Conservation (phyloP, 73 alveolate species). For the Stentor coeruleus region DNA sequence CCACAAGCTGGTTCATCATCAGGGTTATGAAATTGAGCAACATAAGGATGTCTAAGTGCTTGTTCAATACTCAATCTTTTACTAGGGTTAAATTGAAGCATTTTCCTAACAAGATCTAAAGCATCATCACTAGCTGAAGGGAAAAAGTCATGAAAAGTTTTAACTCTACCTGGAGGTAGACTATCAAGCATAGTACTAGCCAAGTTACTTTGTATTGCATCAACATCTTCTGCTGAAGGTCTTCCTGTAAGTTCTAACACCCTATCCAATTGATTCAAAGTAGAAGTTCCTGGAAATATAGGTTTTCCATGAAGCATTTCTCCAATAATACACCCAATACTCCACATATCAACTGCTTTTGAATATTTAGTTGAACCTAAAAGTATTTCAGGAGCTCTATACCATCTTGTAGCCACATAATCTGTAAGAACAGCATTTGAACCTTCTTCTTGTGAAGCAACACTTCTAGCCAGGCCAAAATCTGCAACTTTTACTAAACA, state of each 20-base stretch:
- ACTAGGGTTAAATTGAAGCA: slow-evolving; percentile 39
- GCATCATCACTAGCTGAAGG: neutral
- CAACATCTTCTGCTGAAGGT: slow-evolving; percentile 67
- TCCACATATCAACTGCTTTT: slow-evolving; percentile 92
- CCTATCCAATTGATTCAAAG: slow-evolving; percentile 66
- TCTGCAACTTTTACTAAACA: slow-evolving; percentile 83
- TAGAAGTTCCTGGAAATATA: slow-evolving; percentile 78
- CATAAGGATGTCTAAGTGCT: slow-evolving; percentile 48
- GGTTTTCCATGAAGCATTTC: slow-evolving; percentile 75
- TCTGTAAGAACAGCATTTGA: slow-evolving; percentile 82
- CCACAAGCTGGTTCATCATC: slow-evolving; percentile 72
- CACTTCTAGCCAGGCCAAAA: slow-evolving; percentile 78
- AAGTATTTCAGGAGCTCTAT: slow-evolving; percentile 90
- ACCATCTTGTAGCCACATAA: slow-evolving; percentile 92
- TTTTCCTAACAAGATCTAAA: slow-evolving; percentile 30
- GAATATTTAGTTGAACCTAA: slow-evolving; percentile 83
- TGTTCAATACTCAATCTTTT: slow-evolving; percentile 41
- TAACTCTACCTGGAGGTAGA: slow-evolving; percentile 47
- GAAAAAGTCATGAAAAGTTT: slow-evolving; percentile 50
- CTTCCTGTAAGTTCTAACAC: slow-evolving; percentile 71
- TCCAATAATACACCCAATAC: slow-evolving; percentile 82
- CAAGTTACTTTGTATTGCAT: slow-evolving; percentile 52
- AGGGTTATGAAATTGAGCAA: slow-evolving; percentile 64
- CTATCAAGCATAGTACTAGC: slow-evolving; percentile 60
- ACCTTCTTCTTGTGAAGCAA: slow-evolving; percentile 60